Evolutionary conservation across 2,329 filamentous ascomycete species (phyloP).

Genomic region (Zymoseptoria crescenta): DNA sequence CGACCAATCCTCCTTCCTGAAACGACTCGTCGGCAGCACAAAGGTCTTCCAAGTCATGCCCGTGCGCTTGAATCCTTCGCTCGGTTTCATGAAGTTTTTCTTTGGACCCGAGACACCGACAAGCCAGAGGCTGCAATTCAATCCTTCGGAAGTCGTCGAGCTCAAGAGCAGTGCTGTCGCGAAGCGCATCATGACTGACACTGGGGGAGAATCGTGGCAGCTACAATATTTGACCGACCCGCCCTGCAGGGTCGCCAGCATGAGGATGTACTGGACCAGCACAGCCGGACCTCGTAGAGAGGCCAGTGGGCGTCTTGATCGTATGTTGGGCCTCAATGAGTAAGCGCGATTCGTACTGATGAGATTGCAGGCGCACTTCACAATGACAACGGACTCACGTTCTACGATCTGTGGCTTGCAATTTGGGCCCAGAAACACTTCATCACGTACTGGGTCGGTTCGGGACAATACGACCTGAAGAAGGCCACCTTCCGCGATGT

Average conservation of each 20-base stretch:
- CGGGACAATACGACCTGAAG: neutral
- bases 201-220: neutral
- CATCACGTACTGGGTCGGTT: neutral
- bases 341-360: neutral
- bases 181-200: neutral
- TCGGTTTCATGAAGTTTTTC: neutral
- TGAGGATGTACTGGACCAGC: neutral
- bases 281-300: neutral
- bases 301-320: neutral
- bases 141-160: neutral
- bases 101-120: neutral
- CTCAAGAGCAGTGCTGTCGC: neutral
- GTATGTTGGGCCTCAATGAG: neutral
- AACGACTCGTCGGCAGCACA: too few species aligned
- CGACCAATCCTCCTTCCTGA: neutral
- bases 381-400: neutral
- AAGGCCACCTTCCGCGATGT: neutral
- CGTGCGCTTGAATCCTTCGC: neutral
- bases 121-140: neutral
- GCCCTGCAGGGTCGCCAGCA: neutral
- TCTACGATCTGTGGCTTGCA: neutral
- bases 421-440: neutral
- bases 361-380: neutral
- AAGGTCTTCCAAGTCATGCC: neutral
- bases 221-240: neutral